phyloP scores from a whole-genome alignment of 345 rosid species.

The Isatis tinctoria region DNA sequence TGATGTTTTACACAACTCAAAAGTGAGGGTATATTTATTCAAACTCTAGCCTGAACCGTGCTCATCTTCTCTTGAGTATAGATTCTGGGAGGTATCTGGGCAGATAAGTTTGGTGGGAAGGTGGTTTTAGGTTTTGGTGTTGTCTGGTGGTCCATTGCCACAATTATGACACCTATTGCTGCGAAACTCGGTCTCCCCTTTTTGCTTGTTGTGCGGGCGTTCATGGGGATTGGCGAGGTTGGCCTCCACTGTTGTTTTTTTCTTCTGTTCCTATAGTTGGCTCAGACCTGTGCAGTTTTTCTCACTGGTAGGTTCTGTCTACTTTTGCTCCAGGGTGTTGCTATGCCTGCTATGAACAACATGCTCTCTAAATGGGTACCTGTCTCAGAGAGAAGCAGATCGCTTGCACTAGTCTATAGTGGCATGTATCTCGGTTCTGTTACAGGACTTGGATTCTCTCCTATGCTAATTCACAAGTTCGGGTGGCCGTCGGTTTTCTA shows the following conservation, averaged over 20 bases:
- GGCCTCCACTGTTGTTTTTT: conserved; percentile 15
- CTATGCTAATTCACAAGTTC: conserved; percentile 69
- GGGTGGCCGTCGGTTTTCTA: conserved; percentile 99
- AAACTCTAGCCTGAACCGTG: neutral
- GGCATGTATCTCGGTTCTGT: conserved; percentile 99
- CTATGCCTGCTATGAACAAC: conserved; percentile 99
- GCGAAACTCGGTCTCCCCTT: conserved; percentile 87
- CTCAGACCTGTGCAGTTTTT: conserved; percentile 1
- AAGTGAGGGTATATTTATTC: neutral
- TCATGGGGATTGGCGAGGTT: conserved; percentile 99
- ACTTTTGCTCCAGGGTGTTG: conserved; percentile 74
- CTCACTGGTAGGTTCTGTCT: conserved; percentile 27
- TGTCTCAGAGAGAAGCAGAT: conserved; percentile 97
- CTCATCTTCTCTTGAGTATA: conserved; percentile 31
- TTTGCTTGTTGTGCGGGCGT: conserved; percentile 83
- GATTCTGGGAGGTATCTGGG: conserved; percentile 98
- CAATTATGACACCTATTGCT: conserved; percentile 92
- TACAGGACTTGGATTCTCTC: conserved; percentile 82
- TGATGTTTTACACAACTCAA: neutral
- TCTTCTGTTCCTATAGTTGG: neutral
- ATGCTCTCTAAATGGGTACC: conserved; percentile 96
- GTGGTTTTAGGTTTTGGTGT: conserved; percentile 90
- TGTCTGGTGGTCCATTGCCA: conserved; percentile 94
- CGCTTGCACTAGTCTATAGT: conserved; percentile 89
- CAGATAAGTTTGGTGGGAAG: conserved; percentile 95